Evolutionary conservation across 1,284 basidiomycete genomes (phyloP).

Genomic region (Grifola frondosa): DNA sequence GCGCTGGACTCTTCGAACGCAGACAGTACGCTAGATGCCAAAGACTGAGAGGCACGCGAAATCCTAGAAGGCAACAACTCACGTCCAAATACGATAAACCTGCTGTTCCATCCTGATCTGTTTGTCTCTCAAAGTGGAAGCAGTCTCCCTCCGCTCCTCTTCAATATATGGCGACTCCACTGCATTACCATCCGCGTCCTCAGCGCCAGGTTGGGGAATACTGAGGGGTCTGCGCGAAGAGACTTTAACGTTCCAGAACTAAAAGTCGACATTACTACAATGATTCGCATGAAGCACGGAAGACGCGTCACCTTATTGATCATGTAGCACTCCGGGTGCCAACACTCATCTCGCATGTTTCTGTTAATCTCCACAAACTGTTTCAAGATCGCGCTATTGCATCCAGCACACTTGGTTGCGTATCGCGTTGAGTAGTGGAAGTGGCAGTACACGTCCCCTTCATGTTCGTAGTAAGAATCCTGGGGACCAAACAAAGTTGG

Average conservation of each 20-base stretch:
- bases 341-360: slow-evolving; percentile 97
- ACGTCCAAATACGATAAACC: slow-evolving; percentile 99
- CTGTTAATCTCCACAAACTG: slow-evolving; percentile 99
- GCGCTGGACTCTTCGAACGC: slow-evolving; percentile 98
- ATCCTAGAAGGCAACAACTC: slow-evolving; percentile 23
- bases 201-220: slow-evolving; percentile 42
- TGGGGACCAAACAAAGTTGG: slow-evolving; percentile 95
- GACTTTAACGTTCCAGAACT: slow-evolving; percentile 99
- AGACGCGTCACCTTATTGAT: slow-evolving; percentile 81
- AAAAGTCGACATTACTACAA: slow-evolving; percentile 7
- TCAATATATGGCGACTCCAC: slow-evolving; percentile 57
- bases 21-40: slow-evolving; percentile 78
- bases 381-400: slow-evolving; percentile 97
- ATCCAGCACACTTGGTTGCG: slow-evolving; percentile 97
- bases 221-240: slow-evolving; percentile 73
- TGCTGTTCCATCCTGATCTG: slow-evolving; percentile 96
- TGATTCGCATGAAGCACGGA: slow-evolving; percentile 11
- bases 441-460: slow-evolving; percentile 93
- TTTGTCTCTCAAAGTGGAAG: slow-evolving; percentile 84
- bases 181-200: slow-evolving; percentile 46
- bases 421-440: slow-evolving; percentile 99
- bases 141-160: slow-evolving; percentile 81
- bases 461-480: slow-evolving; percentile 99
- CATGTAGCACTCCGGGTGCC: slow-evolving; percentile 99
- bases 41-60: slow-evolving; percentile 10